A percentile compares a stretch with the other conserved stretches of the same genome.
Evolutionary conservation across 2,329 filamentous ascomycete genomes (phyloP).

Genomic region (Leptographium wingfieldii): DNA sequence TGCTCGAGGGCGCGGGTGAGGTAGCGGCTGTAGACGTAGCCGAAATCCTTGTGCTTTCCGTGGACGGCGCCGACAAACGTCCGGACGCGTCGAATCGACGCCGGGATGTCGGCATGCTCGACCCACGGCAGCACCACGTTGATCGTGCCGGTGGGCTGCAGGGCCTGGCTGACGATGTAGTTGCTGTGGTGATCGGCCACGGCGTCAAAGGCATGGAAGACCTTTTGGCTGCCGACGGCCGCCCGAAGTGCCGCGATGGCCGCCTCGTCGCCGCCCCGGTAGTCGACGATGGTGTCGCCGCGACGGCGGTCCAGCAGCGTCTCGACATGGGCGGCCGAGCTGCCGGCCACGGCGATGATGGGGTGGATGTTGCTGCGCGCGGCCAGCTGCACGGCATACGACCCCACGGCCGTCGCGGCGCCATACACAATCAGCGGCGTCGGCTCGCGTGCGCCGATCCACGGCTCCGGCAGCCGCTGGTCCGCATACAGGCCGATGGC

Average conservation of each 20-base stretch:
- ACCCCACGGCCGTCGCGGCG: constrained; percentile 34
- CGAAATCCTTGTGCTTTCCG: constrained; percentile 17
- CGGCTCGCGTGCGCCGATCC: constrained; percentile 20
- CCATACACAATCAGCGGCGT: constrained; percentile 29
- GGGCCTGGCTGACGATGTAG: constrained; percentile 21
- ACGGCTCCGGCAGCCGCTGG: constrained; percentile 26
- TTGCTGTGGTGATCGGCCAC: constrained; percentile 34
- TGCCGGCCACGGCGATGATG: constrained; percentile 39
- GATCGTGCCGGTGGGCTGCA: constrained; percentile 14
- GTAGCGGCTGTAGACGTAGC: constrained; percentile 23
- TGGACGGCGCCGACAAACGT: constrained; percentile 14
- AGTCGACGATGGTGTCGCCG: constrained; percentile 42
- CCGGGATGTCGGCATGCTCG: constrained; percentile 15
- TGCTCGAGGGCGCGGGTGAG: constrained; percentile 24
- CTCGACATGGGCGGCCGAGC: constrained; percentile 30
- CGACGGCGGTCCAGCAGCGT: constrained; percentile 30
- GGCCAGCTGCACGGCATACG: constrained; percentile 39
- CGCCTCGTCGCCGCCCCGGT: constrained; percentile 36
- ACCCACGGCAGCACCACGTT: constrained; percentile 18
- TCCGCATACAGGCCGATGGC: constrained; percentile 25
- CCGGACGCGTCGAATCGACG: constrained; percentile 10
- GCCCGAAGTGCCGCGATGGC: constrained; percentile 26
- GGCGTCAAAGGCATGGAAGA: constrained; percentile 18
- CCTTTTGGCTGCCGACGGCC: constrained; percentile 19
- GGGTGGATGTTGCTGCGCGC: constrained; percentile 36